Evolutionary conservation across 768 basidiomycete genomes (phyloP).

Genomic region (Termitomyces sp.): DNA sequence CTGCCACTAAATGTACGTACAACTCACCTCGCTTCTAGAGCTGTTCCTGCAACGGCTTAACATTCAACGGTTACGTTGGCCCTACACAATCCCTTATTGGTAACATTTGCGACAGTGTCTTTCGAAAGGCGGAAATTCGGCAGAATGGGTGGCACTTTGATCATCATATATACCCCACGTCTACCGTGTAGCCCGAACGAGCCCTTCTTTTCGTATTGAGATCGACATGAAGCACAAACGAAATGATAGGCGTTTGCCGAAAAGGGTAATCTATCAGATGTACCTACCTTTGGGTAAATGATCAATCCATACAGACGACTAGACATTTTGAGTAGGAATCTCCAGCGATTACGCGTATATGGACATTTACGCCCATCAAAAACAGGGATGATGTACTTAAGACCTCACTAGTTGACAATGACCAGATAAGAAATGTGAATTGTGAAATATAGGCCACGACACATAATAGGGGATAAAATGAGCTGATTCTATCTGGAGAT

Average conservation of each 20-base stretch:
- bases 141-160: not conserved
- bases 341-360: too few relatives aligned
- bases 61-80: not conserved
- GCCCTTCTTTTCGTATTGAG: not conserved
- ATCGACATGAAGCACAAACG: not conserved
- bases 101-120: not conserved
- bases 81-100: not conserved
- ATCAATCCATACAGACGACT: too few relatives aligned
- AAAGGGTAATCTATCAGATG: not conserved
- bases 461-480: too few relatives aligned
- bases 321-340: not conserved
- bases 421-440: too few relatives aligned
- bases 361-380: too few relatives aligned
- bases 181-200: not conserved
- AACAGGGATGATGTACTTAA: too few relatives aligned
- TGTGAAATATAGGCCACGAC: not conserved
- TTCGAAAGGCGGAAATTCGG: not conserved
- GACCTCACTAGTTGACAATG: too few relatives aligned
- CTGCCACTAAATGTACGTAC: not conserved
- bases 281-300: not conserved
- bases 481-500: not conserved
- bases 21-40: not conserved
- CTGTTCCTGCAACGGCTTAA: not conserved
- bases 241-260: not conserved
- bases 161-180: not conserved